These are phyloP conservation scores for Colletotrichum navitas DNA, from an alignment of 2,329 filamentous ascomycete species.

Conservation along the genomic window DNA sequence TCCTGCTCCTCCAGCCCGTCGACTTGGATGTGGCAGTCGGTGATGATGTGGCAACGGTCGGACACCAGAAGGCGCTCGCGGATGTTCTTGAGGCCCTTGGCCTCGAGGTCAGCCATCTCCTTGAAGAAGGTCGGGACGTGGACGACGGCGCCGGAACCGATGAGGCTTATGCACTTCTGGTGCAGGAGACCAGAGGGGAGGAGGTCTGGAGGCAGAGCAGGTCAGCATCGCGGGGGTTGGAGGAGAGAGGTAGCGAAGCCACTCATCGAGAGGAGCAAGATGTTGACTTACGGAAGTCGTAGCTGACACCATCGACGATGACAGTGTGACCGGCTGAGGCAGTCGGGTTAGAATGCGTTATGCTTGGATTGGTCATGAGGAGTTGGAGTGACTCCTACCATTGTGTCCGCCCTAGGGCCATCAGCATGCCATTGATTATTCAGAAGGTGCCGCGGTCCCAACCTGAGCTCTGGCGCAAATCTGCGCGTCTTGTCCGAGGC, in stretches of 20 bases:
- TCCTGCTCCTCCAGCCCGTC: constrained; percentile 76
- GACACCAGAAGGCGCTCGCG: constrained; percentile 70
- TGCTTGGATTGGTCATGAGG: constrained; percentile 25
- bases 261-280: constrained; percentile 11
- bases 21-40: constrained; percentile 75
- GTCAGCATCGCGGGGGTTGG: constrained; percentile 43
- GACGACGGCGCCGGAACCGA: constrained; percentile 78
- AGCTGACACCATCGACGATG: constrained; percentile 42
- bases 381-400: constrained; percentile 45
- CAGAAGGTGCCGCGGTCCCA: constrained; percentile 36
- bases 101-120: constrained; percentile 56
- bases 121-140: constrained; percentile 65
- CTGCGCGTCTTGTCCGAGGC: constrained; percentile 45
- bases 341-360: constrained; percentile 38
- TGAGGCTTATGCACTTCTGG: constrained; percentile 77
- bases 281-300: constrained; percentile 42
- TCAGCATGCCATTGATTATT: constrained; percentile 41
- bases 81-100: constrained; percentile 53
- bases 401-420: constrained; percentile 49
- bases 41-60: constrained; percentile 73
- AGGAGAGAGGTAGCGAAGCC: constrained; percentile 5
- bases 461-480: constrained; percentile 42
- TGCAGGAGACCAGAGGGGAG: constrained; percentile 79
- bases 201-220: constrained; percentile 63
- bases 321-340: constrained; percentile 41